Percentiles rank a stretch among this genome's conserved stretches.
phyloP scores from a whole-genome alignment of 2,329 filamentous ascomycete species.

The Chrysoporthe deuterocubensis region DNA sequence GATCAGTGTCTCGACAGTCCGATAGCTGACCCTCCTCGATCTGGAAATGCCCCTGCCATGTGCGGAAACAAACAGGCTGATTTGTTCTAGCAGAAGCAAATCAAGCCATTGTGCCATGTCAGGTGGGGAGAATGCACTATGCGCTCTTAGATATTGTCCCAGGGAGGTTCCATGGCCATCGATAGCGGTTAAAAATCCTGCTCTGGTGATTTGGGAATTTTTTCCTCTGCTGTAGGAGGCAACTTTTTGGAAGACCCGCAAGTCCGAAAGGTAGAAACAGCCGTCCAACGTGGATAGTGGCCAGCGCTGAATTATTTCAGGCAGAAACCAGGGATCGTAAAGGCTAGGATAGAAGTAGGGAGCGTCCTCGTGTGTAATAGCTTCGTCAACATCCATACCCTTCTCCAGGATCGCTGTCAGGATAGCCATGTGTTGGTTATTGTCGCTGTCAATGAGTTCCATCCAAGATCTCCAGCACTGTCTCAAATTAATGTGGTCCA shows the following conservation, averaged over 20 bases:
- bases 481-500: not conserved
- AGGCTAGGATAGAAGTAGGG: too few species aligned
- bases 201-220: not conserved
- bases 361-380: too few species aligned
- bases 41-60: too few species aligned
- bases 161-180: not conserved
- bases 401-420: not conserved
- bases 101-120: not conserved
- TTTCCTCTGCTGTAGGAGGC: not conserved
- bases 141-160: not conserved
- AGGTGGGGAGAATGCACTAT: not conserved
- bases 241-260: not conserved
- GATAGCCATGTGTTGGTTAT: not conserved
- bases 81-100: not conserved
- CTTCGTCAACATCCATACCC: not conserved
- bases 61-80: not conserved
- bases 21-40: not conserved
- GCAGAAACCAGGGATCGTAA: not conserved
- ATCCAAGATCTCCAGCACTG: rapidly evolving
- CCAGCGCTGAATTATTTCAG: not conserved
- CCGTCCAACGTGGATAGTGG: not conserved
- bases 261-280: not conserved
- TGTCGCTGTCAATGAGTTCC: not conserved
- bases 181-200: not conserved
- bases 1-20: not conserved